Percentiles rank a stretch among this genome's conserved stretches.
Conservation (phyloP, 2,329 filamentous ascomycete species). For the Calonectria leucothoes region DNA sequence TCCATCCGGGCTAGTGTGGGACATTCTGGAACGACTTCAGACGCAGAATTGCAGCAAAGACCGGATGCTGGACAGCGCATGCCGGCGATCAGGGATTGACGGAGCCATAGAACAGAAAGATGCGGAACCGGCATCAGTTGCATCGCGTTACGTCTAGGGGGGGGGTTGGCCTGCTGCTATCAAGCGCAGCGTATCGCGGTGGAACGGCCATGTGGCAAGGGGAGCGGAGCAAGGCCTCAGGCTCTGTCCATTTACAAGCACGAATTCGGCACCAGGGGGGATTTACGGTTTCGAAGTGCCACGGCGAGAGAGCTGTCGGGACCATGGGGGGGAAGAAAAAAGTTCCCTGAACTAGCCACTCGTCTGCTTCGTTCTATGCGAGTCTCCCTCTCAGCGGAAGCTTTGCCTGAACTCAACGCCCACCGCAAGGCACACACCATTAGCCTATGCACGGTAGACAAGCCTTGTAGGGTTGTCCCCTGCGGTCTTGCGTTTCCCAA, state of each 20-base stretch:
- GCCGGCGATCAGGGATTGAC: not conserved
- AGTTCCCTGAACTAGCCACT: not conserved
- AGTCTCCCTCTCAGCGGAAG: not conserved
- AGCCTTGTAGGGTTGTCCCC: slow-evolving; percentile 20
- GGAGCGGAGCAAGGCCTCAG: not conserved
- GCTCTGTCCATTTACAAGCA: not conserved
- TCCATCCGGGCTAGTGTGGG: slow-evolving; percentile 17
- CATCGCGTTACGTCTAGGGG: not conserved
- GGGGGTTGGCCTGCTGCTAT: not conserved
- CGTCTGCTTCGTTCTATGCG: not conserved
- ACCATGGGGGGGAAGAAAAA: not conserved
- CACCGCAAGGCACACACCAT: not conserved
- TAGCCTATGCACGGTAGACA: not conserved
- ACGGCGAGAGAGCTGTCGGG: not conserved
- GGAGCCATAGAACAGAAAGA: not conserved
- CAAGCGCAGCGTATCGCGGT: not conserved
- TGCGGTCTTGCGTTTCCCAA: slow-evolving; percentile 5
- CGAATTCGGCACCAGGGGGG: not conserved
- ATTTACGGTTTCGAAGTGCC: not conserved
- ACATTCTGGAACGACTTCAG: slow-evolving; percentile 17
- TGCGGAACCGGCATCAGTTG: not conserved
- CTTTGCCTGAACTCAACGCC: not conserved
- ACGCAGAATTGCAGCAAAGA: not conserved
- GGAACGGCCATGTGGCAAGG: slow-evolving; percentile 2
- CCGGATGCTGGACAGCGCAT: not conserved